Evolutionary conservation across 2,329 filamentous ascomycete genomes (phyloP).

Genomic region (Xylariaceae sp.): DNA sequence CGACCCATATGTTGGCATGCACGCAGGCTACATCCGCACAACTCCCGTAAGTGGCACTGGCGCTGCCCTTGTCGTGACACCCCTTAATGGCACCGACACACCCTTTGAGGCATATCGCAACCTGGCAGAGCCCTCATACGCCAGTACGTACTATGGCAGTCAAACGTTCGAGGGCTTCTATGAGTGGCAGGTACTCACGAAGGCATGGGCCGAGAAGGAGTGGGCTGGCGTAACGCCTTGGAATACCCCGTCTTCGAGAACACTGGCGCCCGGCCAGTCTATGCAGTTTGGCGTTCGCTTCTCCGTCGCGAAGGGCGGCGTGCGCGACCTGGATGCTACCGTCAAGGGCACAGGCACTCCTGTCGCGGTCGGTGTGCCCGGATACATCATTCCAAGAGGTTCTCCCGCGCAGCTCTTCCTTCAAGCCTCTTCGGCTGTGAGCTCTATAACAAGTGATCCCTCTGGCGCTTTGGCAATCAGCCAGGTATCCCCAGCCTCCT

Average conservation of each 20-base stretch:
- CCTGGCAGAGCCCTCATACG: conserved; percentile 51
- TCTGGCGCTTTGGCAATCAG: conserved; percentile 45
- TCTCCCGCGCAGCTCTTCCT: conserved; percentile 53
- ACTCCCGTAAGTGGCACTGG: conserved; percentile 58
- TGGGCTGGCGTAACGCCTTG: conserved; percentile 58
- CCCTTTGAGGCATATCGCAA: conserved; percentile 62
- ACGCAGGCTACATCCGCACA: conserved; percentile 63
- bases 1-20: conserved; percentile 65
- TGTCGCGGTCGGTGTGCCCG: conserved; percentile 58
- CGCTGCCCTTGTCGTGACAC: conserved; percentile 59
- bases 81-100: conserved; percentile 51
- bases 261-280: conserved; percentile 50
- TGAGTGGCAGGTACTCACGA: conserved; percentile 62
- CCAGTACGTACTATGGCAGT: conserved; percentile 51
- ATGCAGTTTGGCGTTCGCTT: conserved; percentile 59
- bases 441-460: conserved; percentile 48
- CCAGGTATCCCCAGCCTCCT: conserved; percentile 40
- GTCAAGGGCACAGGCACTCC: conserved; percentile 52
- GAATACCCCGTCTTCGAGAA: conserved; percentile 58
- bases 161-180: conserved; percentile 67
- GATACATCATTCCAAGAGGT: conserved; percentile 59
- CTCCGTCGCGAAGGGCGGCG: conserved; percentile 49
- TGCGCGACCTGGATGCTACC: conserved; percentile 54
- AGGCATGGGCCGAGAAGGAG: conserved; percentile 61
- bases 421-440: conserved; percentile 47